phyloP scores from a whole-genome alignment of 768 basidiomycete genomes.

The Psilocybe azurescens region DNA sequence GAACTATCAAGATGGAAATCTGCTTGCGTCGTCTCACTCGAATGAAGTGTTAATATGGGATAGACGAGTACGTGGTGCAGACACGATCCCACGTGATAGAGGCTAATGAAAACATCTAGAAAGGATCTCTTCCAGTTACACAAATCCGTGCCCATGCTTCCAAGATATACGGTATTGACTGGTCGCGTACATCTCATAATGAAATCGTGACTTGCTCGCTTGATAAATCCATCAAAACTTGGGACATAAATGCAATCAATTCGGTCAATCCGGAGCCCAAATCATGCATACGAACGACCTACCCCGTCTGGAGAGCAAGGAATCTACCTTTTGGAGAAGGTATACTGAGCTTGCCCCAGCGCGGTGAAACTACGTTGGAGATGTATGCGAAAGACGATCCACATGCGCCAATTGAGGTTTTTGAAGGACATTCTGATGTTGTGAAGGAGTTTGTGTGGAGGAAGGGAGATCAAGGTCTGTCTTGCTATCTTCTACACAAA shows the following conservation, averaged over 20 bases:
- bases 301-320: slow-evolving; percentile 95
- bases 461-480: slow-evolving; percentile 59
- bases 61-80: slow-evolving; percentile 64
- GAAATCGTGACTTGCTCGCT: slow-evolving; percentile 94
- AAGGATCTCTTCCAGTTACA: slow-evolving; percentile 84
- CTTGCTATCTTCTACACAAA: not conserved
- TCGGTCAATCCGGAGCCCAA: slow-evolving; percentile 40
- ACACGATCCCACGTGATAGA: not conserved
- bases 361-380: slow-evolving; percentile 83
- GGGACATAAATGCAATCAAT: slow-evolving; percentile 57
- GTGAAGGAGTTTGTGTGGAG: slow-evolving; percentile 99
- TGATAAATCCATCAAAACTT: slow-evolving; percentile 91
- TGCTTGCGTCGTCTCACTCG: slow-evolving; percentile 89
- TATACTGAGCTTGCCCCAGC: slow-evolving; percentile 85
- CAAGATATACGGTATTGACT: slow-evolving; percentile 98
- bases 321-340: slow-evolving; percentile 93
- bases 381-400: slow-evolving; percentile 66
- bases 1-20: slow-evolving; percentile 86
- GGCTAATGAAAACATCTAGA: slow-evolving; percentile 48
- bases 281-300: slow-evolving; percentile 68
- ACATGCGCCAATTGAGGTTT: slow-evolving; percentile 66
- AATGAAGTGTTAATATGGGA: slow-evolving; percentile 95
- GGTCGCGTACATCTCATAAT: slow-evolving; percentile 76
- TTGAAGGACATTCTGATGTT: slow-evolving; percentile 90
- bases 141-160: slow-evolving; percentile 83